phyloP scores from a whole-genome alignment of 306 rosid genomes.

The Malus sieversii region DNA sequence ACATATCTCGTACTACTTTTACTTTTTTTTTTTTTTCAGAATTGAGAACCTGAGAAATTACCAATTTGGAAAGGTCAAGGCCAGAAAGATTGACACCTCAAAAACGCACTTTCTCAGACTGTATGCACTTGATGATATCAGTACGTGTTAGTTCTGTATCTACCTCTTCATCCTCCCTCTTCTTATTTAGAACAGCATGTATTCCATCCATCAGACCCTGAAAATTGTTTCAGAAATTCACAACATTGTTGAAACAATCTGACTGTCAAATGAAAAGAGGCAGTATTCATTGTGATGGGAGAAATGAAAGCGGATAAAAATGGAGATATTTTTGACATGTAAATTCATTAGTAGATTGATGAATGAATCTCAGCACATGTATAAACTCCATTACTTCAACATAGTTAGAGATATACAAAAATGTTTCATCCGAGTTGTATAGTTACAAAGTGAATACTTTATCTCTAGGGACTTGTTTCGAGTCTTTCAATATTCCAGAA shows the following conservation, averaged over 20 bases:
- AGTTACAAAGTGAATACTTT: neutral
- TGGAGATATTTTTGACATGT: neutral
- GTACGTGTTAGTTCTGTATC: slow-evolving; percentile 69
- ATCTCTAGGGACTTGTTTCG: neutral
- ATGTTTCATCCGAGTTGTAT: neutral
- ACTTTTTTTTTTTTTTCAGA: neutral
- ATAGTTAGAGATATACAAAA: neutral
- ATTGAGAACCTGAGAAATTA: slow-evolving; percentile 23
- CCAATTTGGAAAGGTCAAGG: slow-evolving; percentile 92
- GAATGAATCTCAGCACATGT: neutral
- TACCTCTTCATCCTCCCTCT: slow-evolving; percentile 56
- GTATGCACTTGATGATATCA: slow-evolving; percentile 91
- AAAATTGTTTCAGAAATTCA: neutral
- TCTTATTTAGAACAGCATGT: slow-evolving; percentile 34
- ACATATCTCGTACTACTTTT: neutral
- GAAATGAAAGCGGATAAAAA: neutral
- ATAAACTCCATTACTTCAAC: neutral
- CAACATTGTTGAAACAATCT: neutral
- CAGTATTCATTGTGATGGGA: neutral
- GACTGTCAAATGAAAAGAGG: neutral
- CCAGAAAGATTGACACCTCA: slow-evolving; percentile 97
- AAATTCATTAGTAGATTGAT: neutral
- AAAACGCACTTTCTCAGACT: slow-evolving; percentile 71
- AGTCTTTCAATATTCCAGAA: neutral
- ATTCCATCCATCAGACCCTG: slow-evolving; percentile 89